Conservation (phyloP, 2,329 filamentous ascomycete genomes). For the Aspergillus sp. region DNA sequence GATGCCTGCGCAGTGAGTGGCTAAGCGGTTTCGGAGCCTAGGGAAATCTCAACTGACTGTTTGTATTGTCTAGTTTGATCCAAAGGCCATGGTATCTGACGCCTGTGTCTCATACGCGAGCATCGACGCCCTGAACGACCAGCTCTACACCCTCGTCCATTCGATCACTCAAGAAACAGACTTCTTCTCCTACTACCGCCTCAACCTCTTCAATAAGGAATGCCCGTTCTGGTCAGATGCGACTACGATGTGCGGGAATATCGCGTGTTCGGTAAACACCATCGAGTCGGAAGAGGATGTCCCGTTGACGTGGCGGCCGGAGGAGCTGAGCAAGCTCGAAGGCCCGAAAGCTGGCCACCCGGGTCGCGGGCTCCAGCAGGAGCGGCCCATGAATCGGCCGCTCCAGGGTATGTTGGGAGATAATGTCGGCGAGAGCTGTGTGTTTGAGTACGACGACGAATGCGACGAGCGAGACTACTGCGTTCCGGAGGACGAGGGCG, state of each 20-base stretch:
- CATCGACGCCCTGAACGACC: slow-evolving; percentile 72
- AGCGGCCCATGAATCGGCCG: slow-evolving; percentile 59
- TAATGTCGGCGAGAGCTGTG: slow-evolving; percentile 85
- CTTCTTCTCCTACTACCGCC: slow-evolving; percentile 94
- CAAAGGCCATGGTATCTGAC: slow-evolving; percentile 80
- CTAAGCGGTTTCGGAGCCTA: neutral
- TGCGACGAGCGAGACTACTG: slow-evolving; percentile 97
- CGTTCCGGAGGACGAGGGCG: slow-evolving; percentile 86
- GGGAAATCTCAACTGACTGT: slow-evolving; percentile 12
- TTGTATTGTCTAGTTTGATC: slow-evolving; percentile 59
- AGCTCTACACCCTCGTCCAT: slow-evolving; percentile 65
- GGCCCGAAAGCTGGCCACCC: slow-evolving; percentile 88
- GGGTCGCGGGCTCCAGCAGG: slow-evolving; percentile 60
- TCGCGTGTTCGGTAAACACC: slow-evolving; percentile 90
- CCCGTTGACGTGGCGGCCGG: slow-evolving; percentile 79
- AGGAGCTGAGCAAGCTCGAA: slow-evolving; percentile 83
- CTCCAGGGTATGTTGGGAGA: slow-evolving; percentile 76
- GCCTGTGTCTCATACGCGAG: slow-evolving; percentile 89
- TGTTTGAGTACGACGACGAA: slow-evolving; percentile 94
- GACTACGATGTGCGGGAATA: slow-evolving; percentile 90
- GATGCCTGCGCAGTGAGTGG: slow-evolving; percentile 49
- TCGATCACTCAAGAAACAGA: slow-evolving; percentile 80
- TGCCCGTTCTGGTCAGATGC: slow-evolving; percentile 96
- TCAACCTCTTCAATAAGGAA: slow-evolving; percentile 88
- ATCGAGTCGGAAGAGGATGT: slow-evolving; percentile 93